Evolutionary conservation across 805 yeast genomes (phyloP), one percentile per base, ranked within the genome.

Genomic region (Candida arabinofermentans): DNA sequence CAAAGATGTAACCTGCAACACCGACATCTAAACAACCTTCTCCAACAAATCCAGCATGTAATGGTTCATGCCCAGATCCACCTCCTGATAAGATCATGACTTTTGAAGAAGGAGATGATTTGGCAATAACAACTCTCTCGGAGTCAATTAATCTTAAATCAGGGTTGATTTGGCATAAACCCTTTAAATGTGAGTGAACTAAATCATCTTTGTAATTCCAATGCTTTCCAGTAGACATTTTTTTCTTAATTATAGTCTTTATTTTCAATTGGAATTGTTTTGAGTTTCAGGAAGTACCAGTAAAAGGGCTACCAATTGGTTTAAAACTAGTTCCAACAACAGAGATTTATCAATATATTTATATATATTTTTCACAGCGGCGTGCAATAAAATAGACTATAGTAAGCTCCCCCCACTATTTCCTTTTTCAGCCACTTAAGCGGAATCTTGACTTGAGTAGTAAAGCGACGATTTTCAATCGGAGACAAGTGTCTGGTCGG

Each of bases 1-100:
- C 96, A 68, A 90, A 90, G n/a, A 87, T 74, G 40, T 83, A 79
- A 27, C 98, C 98, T 40, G 89, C 79, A 4, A 90, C 96, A 0
- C 96, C 97, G 31, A 82, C 95, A 50, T 86, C 87, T 31, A 90
- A 63, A 51, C 84, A 66, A 37, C 95, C 95, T 12, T 78, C 72
- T 10, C 97, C 97, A 18, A 90, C 89, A 60, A 80, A 90, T 0
- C 96, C 97, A 8, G 86, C 90, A 57, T 91, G 97, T 4, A 89
- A 72, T 21, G 97, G 97, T 64, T 90, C 98, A 58, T 90, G 98
- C 36, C 98, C 98, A 12, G 90, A 80, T 22, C 97, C 97, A 42
- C 98, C 98, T 45, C 97, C 96, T 26, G 96, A 81, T 22, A 90
- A 66, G 37, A 90, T 56, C 5, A 86, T 75, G 34, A 89, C 84